Evolutionary conservation across 176 grass and related monocot species (phyloP), one percentile per base, ranked within the genome.

Genomic region (Sorghum bicolor): DNA sequence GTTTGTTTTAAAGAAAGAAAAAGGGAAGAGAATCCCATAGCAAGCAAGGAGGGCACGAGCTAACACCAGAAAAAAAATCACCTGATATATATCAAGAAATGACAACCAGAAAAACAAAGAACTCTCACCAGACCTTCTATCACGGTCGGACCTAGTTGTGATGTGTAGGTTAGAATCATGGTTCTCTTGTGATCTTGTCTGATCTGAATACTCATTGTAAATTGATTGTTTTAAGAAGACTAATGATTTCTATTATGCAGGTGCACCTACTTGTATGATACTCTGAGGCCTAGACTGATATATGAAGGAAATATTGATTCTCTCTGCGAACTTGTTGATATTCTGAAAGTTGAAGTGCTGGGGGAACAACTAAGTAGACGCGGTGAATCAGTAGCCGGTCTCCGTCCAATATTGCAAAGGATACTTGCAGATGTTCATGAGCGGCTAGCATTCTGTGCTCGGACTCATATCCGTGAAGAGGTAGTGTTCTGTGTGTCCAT

Each of bases 401-500:
- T 95, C 81, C 88, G 87, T 80, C 93, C 96, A 63, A 95, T 92
- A 69, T 77, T 98, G 17, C 90, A 95, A 87, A 90, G 96, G 70
- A 98, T 98, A 80, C 90, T 98, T 50, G 96, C 96, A 28, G 96
- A 98, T 67, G 85, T 95, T 87, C 96, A 95, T 83, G 96, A 98
- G 72, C 86, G 96, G 61, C 80, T 98, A 68, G 91, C 96, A 74
- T 98, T 98, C 84, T 98, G 96, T 90, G 96, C 93, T 87, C 75
- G 96, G 53, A 98, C 93, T 77, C 40, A 98, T 74, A 98, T 98
- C 50, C 91, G 93, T 28, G 96, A 98, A 87, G 91, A 95, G 91
- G 96, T 98, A 87, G 50, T 60, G 45, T 70, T 89, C 19, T 43
- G 58, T 16, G 25, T 72, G 47, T 47, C 3, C 22, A 30, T 30